Conservation (phyloP, 208 protist genomes). For the Trypanosoma brucei region DNA sequence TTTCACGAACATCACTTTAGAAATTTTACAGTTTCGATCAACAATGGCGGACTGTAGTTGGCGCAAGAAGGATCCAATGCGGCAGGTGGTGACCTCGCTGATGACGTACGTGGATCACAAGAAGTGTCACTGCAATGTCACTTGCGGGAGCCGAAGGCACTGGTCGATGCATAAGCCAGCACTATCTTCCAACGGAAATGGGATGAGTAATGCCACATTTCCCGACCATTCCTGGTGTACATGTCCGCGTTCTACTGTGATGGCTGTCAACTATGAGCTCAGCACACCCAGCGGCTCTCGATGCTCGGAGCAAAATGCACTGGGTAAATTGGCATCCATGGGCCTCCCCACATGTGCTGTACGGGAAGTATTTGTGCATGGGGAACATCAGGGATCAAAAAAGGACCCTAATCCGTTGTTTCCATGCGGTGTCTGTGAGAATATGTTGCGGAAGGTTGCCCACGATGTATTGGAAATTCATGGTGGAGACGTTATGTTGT, state of each 20-base stretch:
- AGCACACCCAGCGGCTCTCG: constrained; percentile 86
- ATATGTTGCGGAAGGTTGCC: constrained; percentile 83
- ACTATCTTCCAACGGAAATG: not conserved
- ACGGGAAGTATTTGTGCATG: constrained; percentile 85
- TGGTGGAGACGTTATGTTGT: constrained; percentile 73
- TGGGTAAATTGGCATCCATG: constrained; percentile 75
- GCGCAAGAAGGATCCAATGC: constrained; percentile 77
- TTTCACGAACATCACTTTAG: constrained; percentile 33
- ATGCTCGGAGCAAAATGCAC: constrained; percentile 88
- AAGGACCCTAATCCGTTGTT: constrained; percentile 86
- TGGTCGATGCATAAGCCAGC: too few species aligned
- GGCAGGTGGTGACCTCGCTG: constrained; percentile 79
- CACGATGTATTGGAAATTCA: constrained; percentile 64
- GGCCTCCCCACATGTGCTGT: constrained; percentile 75
- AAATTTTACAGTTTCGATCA: constrained; percentile 43
- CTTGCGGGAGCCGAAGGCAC: not conserved
- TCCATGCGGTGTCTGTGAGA: constrained; percentile 88
- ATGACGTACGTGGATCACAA: constrained; percentile 81
- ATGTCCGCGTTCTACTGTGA: constrained; percentile 58
- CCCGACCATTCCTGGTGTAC: constrained; percentile 62
- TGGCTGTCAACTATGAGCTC: constrained; percentile 89
- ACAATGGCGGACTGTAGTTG: constrained; percentile 75
- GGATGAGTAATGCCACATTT: not conserved
- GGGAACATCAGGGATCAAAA: constrained; percentile 35
- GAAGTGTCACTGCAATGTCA: constrained; percentile 42